A percentile compares a stretch with the other conserved stretches of the same genome.
Evolutionary conservation across 805 yeast species (phyloP).

Genomic region (Candida succiphila): DNA sequence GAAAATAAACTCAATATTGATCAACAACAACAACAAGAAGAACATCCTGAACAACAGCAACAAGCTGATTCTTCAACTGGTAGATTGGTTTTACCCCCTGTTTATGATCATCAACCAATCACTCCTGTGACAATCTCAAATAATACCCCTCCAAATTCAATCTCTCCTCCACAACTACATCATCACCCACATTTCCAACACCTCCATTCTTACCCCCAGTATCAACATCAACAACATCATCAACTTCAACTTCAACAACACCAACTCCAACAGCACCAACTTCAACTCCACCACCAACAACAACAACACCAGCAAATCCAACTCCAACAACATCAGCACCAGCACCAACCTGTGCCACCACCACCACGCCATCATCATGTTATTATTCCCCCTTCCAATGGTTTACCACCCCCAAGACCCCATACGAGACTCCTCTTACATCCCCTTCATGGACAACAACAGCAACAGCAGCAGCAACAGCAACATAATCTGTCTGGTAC

Average conservation of each 20-base stretch:
- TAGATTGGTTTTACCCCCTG: too few relatives aligned
- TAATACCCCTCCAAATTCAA: conserved; percentile 8
- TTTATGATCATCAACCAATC: conserved; percentile 1
- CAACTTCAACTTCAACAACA: conserved; percentile 7
- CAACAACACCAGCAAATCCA: conserved; percentile 9
- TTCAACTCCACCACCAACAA: conserved; percentile 4
- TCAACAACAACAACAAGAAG: conserved; percentile 1
- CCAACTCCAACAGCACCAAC: conserved; percentile 6
- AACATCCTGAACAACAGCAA: conserved; percentile 1
- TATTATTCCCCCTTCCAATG: not conserved
- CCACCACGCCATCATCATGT: conserved; percentile 5
- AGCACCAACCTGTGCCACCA: conserved; percentile 11
- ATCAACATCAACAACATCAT: conserved; percentile 21
- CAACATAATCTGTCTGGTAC: too few relatives aligned
- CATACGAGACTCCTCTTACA: not conserved
- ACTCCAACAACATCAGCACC: conserved; percentile 13
- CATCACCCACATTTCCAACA: conserved; percentile 9
- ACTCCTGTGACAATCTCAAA: conserved; percentile 7
- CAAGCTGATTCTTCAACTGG: not conserved
- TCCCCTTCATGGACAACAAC: too few relatives aligned
- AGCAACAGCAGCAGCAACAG: too few relatives aligned
- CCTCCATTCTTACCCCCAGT: conserved; percentile 17
- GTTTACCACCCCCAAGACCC: too few relatives aligned
- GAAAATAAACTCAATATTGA: not conserved
- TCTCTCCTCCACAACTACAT: conserved; percentile 1